Conservation (phyloP, 2,329 filamentous ascomycete genomes). For the Claviceps spartinae region DNA sequence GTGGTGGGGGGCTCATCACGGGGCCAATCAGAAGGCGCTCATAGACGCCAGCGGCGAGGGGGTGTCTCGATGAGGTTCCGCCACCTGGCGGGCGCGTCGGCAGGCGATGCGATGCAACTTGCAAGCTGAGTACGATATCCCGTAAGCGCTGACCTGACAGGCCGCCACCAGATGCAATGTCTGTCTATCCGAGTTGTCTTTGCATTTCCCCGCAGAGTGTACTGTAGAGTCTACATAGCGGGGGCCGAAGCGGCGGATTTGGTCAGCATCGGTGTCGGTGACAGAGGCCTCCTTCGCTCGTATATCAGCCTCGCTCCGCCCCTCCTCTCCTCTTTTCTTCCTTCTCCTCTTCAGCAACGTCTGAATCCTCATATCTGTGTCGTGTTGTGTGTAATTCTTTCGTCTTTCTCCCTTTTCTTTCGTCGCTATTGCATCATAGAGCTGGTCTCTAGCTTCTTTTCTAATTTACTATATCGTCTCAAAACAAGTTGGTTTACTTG, state of each 20-base stretch:
- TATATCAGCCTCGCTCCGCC: slow-evolving; percentile 6
- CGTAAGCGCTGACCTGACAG: neutral
- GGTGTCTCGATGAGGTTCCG: neutral
- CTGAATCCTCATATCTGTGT: slow-evolving; percentile 38
- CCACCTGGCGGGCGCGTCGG: slow-evolving; percentile 3
- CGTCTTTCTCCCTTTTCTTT: neutral
- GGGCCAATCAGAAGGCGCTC: slow-evolving; percentile 11
- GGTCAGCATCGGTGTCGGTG: no score
- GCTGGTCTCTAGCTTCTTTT: slow-evolving; percentile 39
- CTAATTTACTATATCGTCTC: slow-evolving; percentile 16
- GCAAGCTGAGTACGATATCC: neutral
- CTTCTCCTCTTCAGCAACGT: slow-evolving; percentile 50
- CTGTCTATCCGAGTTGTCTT: neutral
- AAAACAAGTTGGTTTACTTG: slow-evolving; percentile 6
- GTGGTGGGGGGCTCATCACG: neutral
- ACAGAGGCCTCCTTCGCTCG: slow-evolving; percentile 1
- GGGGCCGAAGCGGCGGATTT: no score
- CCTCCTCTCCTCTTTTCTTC: slow-evolving; percentile 26
- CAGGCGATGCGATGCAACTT: slow-evolving; percentile 1
- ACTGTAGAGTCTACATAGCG: no score
- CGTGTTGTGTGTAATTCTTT: slow-evolving; percentile 18
- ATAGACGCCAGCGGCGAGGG: slow-evolving; percentile 12
- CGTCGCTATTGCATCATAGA: slow-evolving; percentile 27
- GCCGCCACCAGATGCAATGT: neutral
- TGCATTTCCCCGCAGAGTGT: no score